Evolutionary conservation across 371 early-diverging fungal species (phyloP).

Genomic region (Haplosporangium sp.): DNA sequence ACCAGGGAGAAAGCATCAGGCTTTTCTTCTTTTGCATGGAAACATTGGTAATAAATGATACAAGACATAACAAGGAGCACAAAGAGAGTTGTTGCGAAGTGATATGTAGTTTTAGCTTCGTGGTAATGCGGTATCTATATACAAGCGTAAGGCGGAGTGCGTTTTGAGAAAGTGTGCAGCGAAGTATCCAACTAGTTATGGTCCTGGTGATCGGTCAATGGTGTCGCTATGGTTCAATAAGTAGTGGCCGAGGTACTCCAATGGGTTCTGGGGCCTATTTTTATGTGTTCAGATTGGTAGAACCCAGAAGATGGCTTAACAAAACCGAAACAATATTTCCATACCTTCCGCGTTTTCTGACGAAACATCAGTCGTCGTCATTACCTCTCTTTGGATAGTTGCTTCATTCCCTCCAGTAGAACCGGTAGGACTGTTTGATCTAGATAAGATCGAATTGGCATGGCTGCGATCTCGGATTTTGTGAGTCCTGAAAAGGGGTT

Average conservation of each 20-base stretch:
- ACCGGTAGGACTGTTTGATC: conserved; percentile 71
- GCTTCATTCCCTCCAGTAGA: conserved; percentile 74
- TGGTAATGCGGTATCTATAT: neutral
- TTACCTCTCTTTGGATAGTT: conserved; percentile 69
- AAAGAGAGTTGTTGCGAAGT: no score
- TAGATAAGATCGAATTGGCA: conserved; percentile 67
- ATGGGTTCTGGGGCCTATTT: conserved; percentile 58
- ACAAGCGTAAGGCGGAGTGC: neutral
- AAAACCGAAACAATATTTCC: neutral
- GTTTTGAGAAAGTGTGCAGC: neutral
- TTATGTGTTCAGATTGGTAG: no score
- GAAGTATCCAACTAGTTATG: neutral
- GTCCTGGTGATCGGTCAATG: conserved; percentile 46
- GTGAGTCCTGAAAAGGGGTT: conserved; percentile 42
- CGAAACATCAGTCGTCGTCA: neutral
- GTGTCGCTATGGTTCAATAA: conserved; percentile 54
- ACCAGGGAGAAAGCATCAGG: no score
- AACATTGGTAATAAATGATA: neutral
- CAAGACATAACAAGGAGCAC: no score
- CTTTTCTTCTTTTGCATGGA: neutral
- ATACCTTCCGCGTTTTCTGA: neutral
- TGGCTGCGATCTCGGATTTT: conserved; percentile 36
- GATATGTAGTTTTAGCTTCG: no score
- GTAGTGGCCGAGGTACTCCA: conserved; percentile 60
- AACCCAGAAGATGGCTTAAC: no score